A percentile compares a stretch with the other conserved stretches of the same genome.
Conservation (phyloP, 768 basidiomycete genomes). For the Collybia sordida region DNA sequence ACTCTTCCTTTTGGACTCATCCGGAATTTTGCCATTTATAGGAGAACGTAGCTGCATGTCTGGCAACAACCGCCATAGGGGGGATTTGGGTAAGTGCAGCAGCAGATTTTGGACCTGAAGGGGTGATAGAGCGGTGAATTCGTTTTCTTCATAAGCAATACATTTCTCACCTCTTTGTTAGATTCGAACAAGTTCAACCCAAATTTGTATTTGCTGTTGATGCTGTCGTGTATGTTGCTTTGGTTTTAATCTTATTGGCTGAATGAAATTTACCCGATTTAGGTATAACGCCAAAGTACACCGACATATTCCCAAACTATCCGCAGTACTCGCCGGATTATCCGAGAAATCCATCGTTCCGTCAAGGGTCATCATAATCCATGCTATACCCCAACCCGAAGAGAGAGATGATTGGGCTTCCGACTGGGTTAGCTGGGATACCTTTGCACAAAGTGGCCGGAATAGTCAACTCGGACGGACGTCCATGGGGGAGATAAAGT, state of each 20-base stretch:
- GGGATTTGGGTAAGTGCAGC: conserved; percentile 86
- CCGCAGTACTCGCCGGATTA: conserved; percentile 55
- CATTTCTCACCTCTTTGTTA: conserved; percentile 20
- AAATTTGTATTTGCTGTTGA: conserved; percentile 73
- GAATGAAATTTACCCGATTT: conserved; percentile 11
- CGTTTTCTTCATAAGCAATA: conserved; percentile 3
- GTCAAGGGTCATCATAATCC: conserved; percentile 59
- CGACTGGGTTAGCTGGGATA: conserved; percentile 55
- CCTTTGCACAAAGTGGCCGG: conserved; percentile 49
- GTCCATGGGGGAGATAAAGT: conserved; percentile 60
- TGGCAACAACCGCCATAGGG: conserved; percentile 69
- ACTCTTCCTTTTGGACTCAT: neutral
- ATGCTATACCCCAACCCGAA: conserved; percentile 35
- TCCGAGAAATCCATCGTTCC: conserved; percentile 29
- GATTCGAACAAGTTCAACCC: conserved; percentile 79
- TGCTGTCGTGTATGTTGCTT: conserved; percentile 56
- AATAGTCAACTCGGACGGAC: conserved; percentile 45
- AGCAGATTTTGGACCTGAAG: conserved; percentile 79
- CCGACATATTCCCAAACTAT: conserved; percentile 62
- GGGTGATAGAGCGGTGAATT: conserved; percentile 67
- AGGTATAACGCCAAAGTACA: conserved; percentile 76
- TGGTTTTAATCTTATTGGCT: conserved; percentile 6
- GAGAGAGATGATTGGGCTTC: conserved; percentile 38
- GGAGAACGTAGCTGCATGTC: conserved; percentile 70
- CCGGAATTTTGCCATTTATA: conserved; percentile 21